Percentiles rank a stretch among this genome's conserved stretches.
Conservation (phyloP, 768 basidiomycete species). For the Lentinula sp. region DNA sequence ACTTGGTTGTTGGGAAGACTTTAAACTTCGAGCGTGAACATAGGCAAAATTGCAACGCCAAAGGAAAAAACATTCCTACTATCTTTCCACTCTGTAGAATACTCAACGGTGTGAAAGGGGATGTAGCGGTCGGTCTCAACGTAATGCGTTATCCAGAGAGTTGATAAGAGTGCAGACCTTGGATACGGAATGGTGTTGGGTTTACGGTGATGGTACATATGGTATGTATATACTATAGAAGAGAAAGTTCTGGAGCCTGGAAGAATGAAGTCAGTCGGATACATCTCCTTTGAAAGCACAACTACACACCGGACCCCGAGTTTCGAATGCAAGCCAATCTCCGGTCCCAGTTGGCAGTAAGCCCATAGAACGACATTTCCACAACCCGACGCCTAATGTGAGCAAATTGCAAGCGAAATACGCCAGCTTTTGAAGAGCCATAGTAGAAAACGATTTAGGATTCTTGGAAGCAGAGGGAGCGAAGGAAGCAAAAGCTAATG, state of each 20-base stretch:
- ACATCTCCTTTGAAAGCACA: background rate
- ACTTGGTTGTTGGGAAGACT: too few relatives aligned
- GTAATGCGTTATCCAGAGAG: background rate
- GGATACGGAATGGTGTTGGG: background rate
- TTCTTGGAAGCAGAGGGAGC: conserved; percentile 56
- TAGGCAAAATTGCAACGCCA: too few relatives aligned
- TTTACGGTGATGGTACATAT: background rate
- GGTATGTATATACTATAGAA: background rate
- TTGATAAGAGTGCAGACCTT: background rate
- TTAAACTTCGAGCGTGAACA: too few relatives aligned
- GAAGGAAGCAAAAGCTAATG: conserved; percentile 65
- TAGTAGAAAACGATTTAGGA: conserved; percentile 43
- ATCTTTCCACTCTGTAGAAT: too few relatives aligned
- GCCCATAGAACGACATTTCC: conserved; percentile 93
- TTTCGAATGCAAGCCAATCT: conserved; percentile 95
- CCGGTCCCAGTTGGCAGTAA: conserved; percentile 85
- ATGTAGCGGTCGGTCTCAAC: too few relatives aligned
- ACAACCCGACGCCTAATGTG: conserved; percentile 80
- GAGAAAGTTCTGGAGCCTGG: conserved; percentile 2
- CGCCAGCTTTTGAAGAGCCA: conserved; percentile 64
- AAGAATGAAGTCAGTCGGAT: background rate
- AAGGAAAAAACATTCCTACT: background rate
- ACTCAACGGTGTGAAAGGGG: too few relatives aligned
- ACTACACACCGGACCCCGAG: conserved; percentile 58
- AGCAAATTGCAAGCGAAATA: conserved; percentile 70